Percentiles rank a stretch among this genome's conserved stretches.
Evolutionary conservation across 345 rosid genomes (phyloP).

Genomic region (Hibiscus mutabilis): DNA sequence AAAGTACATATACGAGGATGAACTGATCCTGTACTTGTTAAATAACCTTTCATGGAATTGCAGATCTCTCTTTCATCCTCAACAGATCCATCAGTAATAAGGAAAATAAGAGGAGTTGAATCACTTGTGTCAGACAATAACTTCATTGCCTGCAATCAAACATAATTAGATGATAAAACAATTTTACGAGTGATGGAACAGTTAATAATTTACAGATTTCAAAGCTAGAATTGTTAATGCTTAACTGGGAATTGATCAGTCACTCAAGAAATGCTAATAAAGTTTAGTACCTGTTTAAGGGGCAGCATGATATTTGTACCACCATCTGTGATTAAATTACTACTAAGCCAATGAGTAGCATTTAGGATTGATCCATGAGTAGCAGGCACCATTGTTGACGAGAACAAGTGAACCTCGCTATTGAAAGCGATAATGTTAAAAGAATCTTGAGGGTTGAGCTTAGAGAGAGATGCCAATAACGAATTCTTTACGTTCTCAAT

Average conservation of each 20-base stretch:
- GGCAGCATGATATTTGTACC: slow-evolving; percentile 70
- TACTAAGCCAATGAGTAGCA: slow-evolving; percentile 61
- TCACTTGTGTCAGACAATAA: slow-evolving; percentile 46
- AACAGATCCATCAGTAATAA: slow-evolving; percentile 85
- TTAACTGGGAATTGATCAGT: background rate
- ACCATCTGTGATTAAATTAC: slow-evolving; percentile 46
- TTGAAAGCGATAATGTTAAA: slow-evolving; percentile 87
- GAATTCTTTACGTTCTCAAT: slow-evolving; percentile 62
- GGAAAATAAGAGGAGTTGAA: slow-evolving; percentile 68
- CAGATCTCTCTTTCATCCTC: slow-evolving; percentile 83
- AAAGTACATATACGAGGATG: slow-evolving; percentile 76
- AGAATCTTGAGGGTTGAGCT: slow-evolving; percentile 58
- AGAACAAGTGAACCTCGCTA: slow-evolving; percentile 50
- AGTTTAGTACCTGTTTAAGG: slow-evolving; percentile 45
- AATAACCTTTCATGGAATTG: slow-evolving; percentile 39
- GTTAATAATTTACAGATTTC: background rate
- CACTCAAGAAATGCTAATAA: slow-evolving; percentile 25
- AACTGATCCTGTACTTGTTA: slow-evolving; percentile 29
- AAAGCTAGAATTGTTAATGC: background rate
- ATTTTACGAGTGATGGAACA: background rate
- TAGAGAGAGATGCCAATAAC: slow-evolving; percentile 38
- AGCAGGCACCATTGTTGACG: slow-evolving; percentile 61
- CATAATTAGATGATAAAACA: background rate
- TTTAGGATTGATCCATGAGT: slow-evolving; percentile 39
- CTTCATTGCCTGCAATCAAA: slow-evolving; percentile 57